phyloP scores from a whole-genome alignment of 169 alveolate genomes.

The Plasmodium coatneyi region DNA sequence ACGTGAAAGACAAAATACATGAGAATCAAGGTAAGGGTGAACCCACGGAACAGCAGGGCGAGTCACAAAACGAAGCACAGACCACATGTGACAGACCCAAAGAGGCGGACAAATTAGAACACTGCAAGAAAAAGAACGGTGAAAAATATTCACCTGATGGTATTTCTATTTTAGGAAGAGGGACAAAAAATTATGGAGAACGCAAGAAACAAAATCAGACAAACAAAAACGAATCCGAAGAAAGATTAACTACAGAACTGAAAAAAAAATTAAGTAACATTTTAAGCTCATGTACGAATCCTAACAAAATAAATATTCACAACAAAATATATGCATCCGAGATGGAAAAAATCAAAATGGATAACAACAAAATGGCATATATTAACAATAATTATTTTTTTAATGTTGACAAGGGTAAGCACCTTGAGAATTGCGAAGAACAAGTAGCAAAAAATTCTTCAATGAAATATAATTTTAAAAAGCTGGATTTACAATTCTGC shows the following conservation, averaged over 20 bases:
- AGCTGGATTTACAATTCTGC: constrained; percentile 42
- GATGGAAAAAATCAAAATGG: constrained; percentile 36
- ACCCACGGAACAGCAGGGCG: neutral
- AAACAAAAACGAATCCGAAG: neutral
- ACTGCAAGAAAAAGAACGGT: constrained; percentile 1
- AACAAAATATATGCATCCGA: constrained; percentile 65
- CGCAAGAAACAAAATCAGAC: constrained; percentile 4
- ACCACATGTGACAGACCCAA: neutral
- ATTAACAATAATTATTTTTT: constrained; percentile 66
- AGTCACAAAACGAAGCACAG: neutral
- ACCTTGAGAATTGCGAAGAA: constrained; percentile 11
- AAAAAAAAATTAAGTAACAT: constrained; percentile 44
- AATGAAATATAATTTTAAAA: constrained; percentile 50
- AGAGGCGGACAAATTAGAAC: constrained; percentile 6
- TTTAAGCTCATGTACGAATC: constrained; percentile 36
- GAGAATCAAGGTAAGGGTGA: neutral
- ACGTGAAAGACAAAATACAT: constrained; percentile 4
- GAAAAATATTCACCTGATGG: neutral
- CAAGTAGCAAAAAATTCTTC: constrained; percentile 17
- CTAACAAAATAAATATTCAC: constrained; percentile 63
- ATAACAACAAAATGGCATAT: constrained; percentile 33
- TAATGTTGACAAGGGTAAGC: constrained; percentile 38
- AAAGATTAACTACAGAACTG: constrained; percentile 17
- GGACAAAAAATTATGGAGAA: neutral
- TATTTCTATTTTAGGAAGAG: neutral